Base-by-base conservation (phyloP, 768 basidiomycete genomes). In the Calocera viscosa region DNA sequence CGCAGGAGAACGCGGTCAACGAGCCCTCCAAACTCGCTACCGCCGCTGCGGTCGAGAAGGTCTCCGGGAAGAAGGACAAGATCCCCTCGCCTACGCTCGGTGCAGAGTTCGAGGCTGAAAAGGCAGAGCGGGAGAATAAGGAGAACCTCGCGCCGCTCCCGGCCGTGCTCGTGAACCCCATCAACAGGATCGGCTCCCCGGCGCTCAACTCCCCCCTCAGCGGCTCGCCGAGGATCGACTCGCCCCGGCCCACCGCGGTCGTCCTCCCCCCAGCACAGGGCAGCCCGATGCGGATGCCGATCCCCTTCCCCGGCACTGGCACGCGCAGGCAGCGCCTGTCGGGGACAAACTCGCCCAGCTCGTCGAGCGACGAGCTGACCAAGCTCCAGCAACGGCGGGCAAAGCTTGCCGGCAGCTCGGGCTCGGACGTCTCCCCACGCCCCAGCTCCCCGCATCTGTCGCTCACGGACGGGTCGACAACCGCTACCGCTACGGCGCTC, bases 21-120 rank as follows among this genome's bases (percentile, higher is more conserved):
- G 19, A 24, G 7, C 19, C 5, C 24, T 49, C 49, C 14, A 49
- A 49, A n/a, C 53, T 60, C 5, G 53, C 53, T 10, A 10, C 24
- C 22, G 14, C 53, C 2, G 53, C 53, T 5, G 53, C 53, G 53
- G 30, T 60, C 26, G 53, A 60, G 14, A 60, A 60, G 53, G 2
- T 30, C 7, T 60, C 53, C 26, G 30, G 26, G 2, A 60, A 32
- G 53, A 60, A 32, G 30, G 14, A 32, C 5, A 5, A 5, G 24
- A 2, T 60, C 14, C 53, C 24, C 30, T 32, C 53, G 14, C 24
- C 30, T 30, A 32, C 11, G 26, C 53, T 60, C 14, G 53, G 53
- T 10, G 53, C 53, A 7, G 53, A 60, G 53, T 60, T 60, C 53
- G 53, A 60, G 53, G 53, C 53, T 32, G 53, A 60, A 26, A 60